Conservation (phyloP, 2,329 filamentous ascomycete genomes). For the Botrytis squamosa region DNA sequence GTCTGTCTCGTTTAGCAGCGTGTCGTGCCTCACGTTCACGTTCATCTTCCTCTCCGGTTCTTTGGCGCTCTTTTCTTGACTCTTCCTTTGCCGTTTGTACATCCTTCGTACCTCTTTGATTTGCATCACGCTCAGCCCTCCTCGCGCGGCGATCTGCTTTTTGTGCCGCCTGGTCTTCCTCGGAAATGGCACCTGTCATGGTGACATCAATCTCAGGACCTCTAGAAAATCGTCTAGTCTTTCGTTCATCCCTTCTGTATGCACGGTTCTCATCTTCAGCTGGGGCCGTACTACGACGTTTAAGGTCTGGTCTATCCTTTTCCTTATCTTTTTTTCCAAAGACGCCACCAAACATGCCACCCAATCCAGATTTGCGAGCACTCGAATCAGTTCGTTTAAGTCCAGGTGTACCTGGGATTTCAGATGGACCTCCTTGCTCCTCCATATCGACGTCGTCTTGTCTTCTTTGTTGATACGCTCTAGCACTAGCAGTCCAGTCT, state of each 20-base stretch:
- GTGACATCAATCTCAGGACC: conserved; percentile 48
- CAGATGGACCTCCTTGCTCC: conserved; percentile 50
- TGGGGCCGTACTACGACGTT: conserved; percentile 51
- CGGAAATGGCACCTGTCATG: conserved; percentile 48
- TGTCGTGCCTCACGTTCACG: conserved; percentile 60
- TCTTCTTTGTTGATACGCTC: conserved; percentile 59
- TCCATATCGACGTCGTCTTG: conserved; percentile 62
- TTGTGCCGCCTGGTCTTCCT: conserved; percentile 60
- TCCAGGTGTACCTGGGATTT: conserved; percentile 26
- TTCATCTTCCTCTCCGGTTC: conserved; percentile 58
- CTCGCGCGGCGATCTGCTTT: conserved; percentile 61
- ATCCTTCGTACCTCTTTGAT: conserved; percentile 52
- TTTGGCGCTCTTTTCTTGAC: conserved; percentile 54
- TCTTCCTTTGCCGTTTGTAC: conserved; percentile 57
- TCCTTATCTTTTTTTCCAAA: conserved; percentile 31
- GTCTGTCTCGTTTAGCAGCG: conserved; percentile 54
- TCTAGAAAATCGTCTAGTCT: conserved; percentile 40
- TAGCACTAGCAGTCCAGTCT: conserved; percentile 42
- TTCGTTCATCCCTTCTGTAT: conserved; percentile 41
- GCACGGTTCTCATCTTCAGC: conserved; percentile 50
- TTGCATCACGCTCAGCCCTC: conserved; percentile 52
- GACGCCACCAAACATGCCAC: conserved; percentile 62
- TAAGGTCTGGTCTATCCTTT: conserved; percentile 46
- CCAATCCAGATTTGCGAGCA: conserved; percentile 58
- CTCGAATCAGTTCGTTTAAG: conserved; percentile 61